phyloP scores from a whole-genome alignment of 2,329 filamentous ascomycete genomes.

The Paracoccidioides brasiliensis region DNA sequence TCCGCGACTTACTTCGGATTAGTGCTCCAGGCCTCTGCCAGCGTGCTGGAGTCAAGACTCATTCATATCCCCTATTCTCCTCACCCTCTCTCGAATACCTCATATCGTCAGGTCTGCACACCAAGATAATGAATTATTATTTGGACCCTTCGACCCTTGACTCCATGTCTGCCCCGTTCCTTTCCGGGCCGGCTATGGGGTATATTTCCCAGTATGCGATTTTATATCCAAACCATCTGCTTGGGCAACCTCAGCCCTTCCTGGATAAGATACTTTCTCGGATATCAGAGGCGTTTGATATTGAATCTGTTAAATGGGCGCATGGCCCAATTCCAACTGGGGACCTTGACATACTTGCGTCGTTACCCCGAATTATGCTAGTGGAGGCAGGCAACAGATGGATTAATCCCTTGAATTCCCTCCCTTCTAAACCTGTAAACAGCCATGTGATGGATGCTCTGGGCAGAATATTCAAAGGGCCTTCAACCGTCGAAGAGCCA shows the following conservation, averaged over 20 bases:
- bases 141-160: conserved; percentile 39
- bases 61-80: conserved; percentile 26
- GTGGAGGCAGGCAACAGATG: conserved; percentile 31
- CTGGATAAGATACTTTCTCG: conserved; percentile 36
- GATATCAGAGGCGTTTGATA: conserved; percentile 33
- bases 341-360: conserved; percentile 45
- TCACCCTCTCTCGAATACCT: conserved; percentile 40
- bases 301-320: conserved; percentile 38
- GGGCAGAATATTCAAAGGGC: conserved; percentile 44
- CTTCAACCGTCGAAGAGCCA: conserved; percentile 15
- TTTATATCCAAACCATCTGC: conserved; percentile 42
- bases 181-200: conserved; percentile 42
- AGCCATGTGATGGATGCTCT: conserved; percentile 42
- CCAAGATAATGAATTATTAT: conserved; percentile 37
- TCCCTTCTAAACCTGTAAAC: conserved; percentile 41
- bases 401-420: conserved; percentile 33
- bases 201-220: conserved; percentile 46
- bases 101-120: conserved; percentile 38
- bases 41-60: conserved; percentile 16
- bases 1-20: conserved; percentile 39
- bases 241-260: conserved; percentile 29
- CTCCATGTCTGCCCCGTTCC: conserved; percentile 39
- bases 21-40: conserved; percentile 23
- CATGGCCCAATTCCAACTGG: conserved; percentile 41
- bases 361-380: conserved; percentile 42